A percentile compares a stretch with the other conserved stretches of the same genome.
Evolutionary conservation across 1,139 yeast genomes (phyloP).

Genomic region (Eremothecium coryli): DNA sequence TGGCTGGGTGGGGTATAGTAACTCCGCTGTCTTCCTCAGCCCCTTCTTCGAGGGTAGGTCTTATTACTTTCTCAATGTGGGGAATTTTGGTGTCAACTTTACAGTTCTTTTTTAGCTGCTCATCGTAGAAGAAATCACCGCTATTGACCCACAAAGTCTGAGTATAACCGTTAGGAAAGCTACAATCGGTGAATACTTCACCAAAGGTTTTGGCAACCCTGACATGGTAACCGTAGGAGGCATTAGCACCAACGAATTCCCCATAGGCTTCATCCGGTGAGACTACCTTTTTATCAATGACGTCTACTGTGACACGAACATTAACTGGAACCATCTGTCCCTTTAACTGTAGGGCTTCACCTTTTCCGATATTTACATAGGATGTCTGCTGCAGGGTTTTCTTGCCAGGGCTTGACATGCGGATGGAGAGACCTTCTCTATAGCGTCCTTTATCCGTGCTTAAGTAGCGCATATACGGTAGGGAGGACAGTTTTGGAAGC

Average conservation of each 20-base stretch:
- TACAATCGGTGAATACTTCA: slow-evolving; percentile 61
- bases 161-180: slow-evolving; percentile 60
- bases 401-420: slow-evolving; percentile 39
- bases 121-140: slow-evolving; percentile 48
- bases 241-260: slow-evolving; percentile 42
- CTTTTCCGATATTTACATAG: slow-evolving; percentile 65
- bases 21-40: slow-evolving; percentile 7
- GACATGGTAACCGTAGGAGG: slow-evolving; percentile 68
- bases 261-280: slow-evolving; percentile 70
- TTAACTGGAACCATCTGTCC: slow-evolving; percentile 63
- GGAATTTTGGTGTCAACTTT: slow-evolving; percentile 20
- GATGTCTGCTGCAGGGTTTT: slow-evolving; percentile 53
- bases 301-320: slow-evolving; percentile 74
- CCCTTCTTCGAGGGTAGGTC: slow-evolving; percentile 9
- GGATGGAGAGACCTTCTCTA: slow-evolving; percentile 65
- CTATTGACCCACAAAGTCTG: slow-evolving; percentile 57
- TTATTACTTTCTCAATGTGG: slow-evolving; percentile 16
- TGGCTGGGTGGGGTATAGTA: slow-evolving; percentile 29
- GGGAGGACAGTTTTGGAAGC: slow-evolving; percentile 60
- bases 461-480: slow-evolving; percentile 54
- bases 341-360: slow-evolving; percentile 46
- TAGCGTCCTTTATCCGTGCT: slow-evolving; percentile 34
- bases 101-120: slow-evolving; percentile 18
- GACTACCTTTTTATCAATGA: slow-evolving; percentile 51
- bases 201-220: slow-evolving; percentile 55